Evolutionary conservation across 2,329 filamentous ascomycete species (phyloP).

Genomic region (Seiridium unicorne): DNA sequence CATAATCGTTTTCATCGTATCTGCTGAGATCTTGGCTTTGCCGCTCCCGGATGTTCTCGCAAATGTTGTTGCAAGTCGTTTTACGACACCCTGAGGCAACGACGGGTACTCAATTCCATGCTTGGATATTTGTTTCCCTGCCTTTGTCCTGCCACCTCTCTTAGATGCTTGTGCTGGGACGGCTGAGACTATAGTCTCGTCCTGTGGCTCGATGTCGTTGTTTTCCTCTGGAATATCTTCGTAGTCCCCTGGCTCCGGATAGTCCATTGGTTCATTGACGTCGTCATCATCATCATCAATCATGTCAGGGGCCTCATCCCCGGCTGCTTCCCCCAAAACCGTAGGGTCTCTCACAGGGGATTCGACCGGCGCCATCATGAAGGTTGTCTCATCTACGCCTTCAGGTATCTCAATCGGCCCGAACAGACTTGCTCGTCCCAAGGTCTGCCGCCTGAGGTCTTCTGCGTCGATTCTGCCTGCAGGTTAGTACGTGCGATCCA

Average conservation of each 20-base stretch:
- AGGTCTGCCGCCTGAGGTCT: conserved; percentile 34
- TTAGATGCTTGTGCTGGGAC: conserved; percentile 11
- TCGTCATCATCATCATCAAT: conserved; percentile 21
- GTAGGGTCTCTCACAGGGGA: conserved; percentile 10
- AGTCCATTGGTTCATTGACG: conserved; percentile 19
- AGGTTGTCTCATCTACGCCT: conserved; percentile 49
- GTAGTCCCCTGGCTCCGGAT: conserved; percentile 18
- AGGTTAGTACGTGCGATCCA: too few relatives aligned
- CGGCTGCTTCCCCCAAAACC: conserved; percentile 6
- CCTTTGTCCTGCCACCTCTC: conserved; percentile 35
- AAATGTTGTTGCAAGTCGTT: conserved; percentile 70
- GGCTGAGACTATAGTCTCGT: conserved; percentile 15
- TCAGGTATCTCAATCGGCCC: conserved; percentile 46
- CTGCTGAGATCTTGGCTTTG: conserved; percentile 69
- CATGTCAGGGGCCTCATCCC: conserved; percentile 4
- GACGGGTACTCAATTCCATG: conserved; percentile 75
- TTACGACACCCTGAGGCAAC: conserved; percentile 71
- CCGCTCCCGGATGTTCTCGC: conserved; percentile 63
- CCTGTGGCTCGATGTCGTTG: conserved; percentile 11
- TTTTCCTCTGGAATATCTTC: conserved; percentile 18
- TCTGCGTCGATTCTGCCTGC: conserved; percentile 32
- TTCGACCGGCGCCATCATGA: conserved; percentile 39
- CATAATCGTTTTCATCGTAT: conserved; percentile 71
- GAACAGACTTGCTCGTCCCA: conserved; percentile 49
- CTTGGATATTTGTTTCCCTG: conserved; percentile 59